A percentile compares a stretch with the other conserved stretches of the same genome.
Evolutionary conservation across 768 basidiomycete species (phyloP).

Genomic region (Panaeolus papilionaceus): DNA sequence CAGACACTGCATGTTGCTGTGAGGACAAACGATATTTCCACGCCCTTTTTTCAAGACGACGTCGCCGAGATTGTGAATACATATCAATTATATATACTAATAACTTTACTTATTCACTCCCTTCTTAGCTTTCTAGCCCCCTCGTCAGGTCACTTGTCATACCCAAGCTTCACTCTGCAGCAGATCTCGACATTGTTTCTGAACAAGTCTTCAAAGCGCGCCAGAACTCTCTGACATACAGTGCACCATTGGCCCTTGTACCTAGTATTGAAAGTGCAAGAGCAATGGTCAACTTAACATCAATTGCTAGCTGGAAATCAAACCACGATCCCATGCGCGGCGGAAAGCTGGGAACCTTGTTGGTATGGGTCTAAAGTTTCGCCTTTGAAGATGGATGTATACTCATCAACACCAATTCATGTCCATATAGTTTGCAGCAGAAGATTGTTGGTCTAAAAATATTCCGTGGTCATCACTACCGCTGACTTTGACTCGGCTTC

Average conservation of each 20-base stretch:
- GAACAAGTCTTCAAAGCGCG: conserved; percentile 43
- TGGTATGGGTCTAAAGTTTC: conserved; percentile 51
- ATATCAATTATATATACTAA: neutral
- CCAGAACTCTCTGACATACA: conserved; percentile 28
- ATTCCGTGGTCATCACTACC: neutral
- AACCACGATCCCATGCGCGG: conserved; percentile 52
- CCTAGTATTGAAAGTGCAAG: conserved; percentile 88
- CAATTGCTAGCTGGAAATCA: conserved; percentile 75
- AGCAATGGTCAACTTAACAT: conserved; percentile 67
- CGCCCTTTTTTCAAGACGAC: conserved; percentile 71
- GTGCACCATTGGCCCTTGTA: conserved; percentile 59
- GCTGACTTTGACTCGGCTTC: neutral
- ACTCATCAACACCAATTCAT: neutral
- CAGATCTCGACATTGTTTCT: conserved; percentile 70
- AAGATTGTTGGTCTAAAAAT: conserved; percentile 73
- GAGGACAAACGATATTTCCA: conserved; percentile 70
- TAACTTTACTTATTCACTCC: conserved; percentile 5
- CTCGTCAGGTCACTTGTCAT: conserved; percentile 74
- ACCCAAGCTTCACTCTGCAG: conserved; percentile 80
- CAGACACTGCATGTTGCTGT: conserved; percentile 64
- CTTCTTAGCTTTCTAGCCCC: conserved; percentile 36
- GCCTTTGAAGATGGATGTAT: neutral
- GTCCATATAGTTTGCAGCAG: conserved; percentile 81
- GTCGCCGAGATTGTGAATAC: conserved; percentile 55
- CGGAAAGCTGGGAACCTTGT: conserved; percentile 64